A percentile compares a stretch with the other conserved stretches of the same genome.
Evolutionary conservation across 1,284 basidiomycete genomes (phyloP).

Genomic region (Moesziomyces parantarcticus): DNA sequence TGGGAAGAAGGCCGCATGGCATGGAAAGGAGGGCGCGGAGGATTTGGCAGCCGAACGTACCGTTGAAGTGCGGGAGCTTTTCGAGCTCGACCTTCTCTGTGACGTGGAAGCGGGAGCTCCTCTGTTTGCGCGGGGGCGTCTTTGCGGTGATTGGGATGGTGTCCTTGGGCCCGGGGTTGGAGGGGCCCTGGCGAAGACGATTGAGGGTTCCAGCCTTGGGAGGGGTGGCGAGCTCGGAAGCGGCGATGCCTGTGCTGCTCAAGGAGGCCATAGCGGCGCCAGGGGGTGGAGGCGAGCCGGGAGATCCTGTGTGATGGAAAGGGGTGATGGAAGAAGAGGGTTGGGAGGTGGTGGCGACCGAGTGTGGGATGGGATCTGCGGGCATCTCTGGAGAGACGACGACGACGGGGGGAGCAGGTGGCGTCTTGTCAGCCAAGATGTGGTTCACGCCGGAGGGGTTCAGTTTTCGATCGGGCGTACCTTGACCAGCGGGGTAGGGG

Average conservation of each 20-base stretch:
- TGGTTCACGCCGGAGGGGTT: slow-evolving; percentile 20
- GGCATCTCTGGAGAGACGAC: slow-evolving; percentile 64
- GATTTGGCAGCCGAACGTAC: slow-evolving; percentile 72
- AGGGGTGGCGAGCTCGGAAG: slow-evolving; percentile 50
- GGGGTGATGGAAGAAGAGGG: slow-evolving; percentile 49
- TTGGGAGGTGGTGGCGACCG: slow-evolving; percentile 47
- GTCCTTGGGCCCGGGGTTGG: slow-evolving; percentile 59
- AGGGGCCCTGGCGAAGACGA: slow-evolving; percentile 50
- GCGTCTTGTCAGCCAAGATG: slow-evolving; percentile 58
- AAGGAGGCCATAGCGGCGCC: slow-evolving; percentile 52
- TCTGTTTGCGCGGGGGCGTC: slow-evolving; percentile 66
- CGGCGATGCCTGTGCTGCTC: slow-evolving; percentile 42
- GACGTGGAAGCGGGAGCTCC: slow-evolving; percentile 82
- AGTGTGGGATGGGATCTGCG: slow-evolving; percentile 57
- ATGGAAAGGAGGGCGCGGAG: not conserved
- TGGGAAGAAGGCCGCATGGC: too few relatives aligned
- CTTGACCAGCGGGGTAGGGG: slow-evolving; percentile 36
- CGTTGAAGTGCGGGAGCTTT: slow-evolving; percentile 89
- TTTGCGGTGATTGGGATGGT: slow-evolving; percentile 64
- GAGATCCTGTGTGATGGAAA: slow-evolving; percentile 52
- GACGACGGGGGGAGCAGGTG: slow-evolving; percentile 60
- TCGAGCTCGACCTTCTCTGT: slow-evolving; percentile 96
- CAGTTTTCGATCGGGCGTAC: slow-evolving; percentile 43
- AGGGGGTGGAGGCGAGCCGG: slow-evolving; percentile 56
- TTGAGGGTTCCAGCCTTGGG: slow-evolving; percentile 61